phyloP scores from a whole-genome alignment of 2,329 filamentous ascomycete species.

The Chrysoporthe austroafricana region DNA sequence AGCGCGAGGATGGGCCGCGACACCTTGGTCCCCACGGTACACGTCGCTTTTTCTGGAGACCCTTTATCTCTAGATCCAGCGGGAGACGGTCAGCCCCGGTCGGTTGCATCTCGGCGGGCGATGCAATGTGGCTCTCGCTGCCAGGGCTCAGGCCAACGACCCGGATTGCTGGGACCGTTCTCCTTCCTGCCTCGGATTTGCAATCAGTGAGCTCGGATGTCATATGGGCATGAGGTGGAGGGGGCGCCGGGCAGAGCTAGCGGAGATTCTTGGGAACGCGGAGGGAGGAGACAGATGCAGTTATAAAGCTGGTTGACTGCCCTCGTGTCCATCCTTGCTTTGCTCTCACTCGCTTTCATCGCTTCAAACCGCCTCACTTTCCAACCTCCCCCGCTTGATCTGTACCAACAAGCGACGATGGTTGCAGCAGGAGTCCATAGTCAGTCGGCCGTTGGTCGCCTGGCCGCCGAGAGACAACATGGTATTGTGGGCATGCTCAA shows the following conservation, averaged over 20 bases:
- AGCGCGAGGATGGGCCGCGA: slow-evolving; percentile 5
- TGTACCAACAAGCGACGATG: slow-evolving; percentile 12
- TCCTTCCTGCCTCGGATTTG: background rate
- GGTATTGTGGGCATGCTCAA: slow-evolving; percentile 44
- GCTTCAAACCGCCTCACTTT: background rate
- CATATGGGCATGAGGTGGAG: background rate
- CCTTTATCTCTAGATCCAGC: background rate
- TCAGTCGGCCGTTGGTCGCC: slow-evolving; percentile 44
- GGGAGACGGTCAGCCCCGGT: background rate
- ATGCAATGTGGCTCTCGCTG: background rate
- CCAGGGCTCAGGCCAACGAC: background rate
- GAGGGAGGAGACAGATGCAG: background rate
- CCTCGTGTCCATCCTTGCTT: background rate
- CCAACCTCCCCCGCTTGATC: background rate
- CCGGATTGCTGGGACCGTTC: background rate
- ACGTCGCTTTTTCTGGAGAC: background rate
- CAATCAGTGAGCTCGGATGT: slow-evolving; percentile 4
- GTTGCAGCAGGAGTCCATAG: slow-evolving; percentile 29
- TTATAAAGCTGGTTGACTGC: background rate
- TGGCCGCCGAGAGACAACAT: slow-evolving; percentile 43
- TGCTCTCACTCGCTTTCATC: background rate
- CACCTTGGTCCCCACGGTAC: no score
- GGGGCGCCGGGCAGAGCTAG: background rate
- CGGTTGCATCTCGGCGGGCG: slow-evolving; percentile 22
- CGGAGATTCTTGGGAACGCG: background rate